Conservation (phyloP, 768 basidiomycete genomes). For the Lepiota brunneoincarnata region DNA sequence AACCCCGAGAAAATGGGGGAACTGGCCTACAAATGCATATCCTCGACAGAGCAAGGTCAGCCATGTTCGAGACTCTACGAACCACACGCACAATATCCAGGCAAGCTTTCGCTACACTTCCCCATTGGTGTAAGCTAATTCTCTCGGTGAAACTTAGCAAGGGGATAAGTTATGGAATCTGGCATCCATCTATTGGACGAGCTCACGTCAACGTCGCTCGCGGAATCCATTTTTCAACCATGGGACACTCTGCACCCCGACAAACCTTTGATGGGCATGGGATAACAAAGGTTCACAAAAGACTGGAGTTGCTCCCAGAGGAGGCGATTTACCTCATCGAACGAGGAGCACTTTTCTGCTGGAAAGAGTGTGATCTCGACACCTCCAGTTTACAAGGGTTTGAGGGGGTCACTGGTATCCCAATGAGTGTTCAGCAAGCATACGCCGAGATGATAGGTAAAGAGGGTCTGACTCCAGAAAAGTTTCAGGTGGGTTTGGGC, state of each 20-base stretch:
- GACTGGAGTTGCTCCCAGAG: slow-evolving; percentile 88
- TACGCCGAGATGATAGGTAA: slow-evolving; percentile 82
- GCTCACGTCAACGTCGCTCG: slow-evolving; percentile 69
- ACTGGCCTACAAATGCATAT: slow-evolving; percentile 80
- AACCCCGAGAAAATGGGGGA: slow-evolving; percentile 66
- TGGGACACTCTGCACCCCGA: slow-evolving; percentile 78
- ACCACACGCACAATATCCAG: slow-evolving; percentile 73
- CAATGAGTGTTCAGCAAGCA: slow-evolving; percentile 92
- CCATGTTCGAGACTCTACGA: slow-evolving; percentile 83
- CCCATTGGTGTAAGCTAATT: neutral
- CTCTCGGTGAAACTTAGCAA: slow-evolving; percentile 51
- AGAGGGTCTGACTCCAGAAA: slow-evolving; percentile 76
- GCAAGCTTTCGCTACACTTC: slow-evolving; percentile 36
- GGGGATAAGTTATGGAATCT: slow-evolving; percentile 75
- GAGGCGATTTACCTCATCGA: slow-evolving; percentile 94
- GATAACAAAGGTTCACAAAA: slow-evolving; percentile 50
- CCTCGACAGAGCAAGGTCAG: slow-evolving; percentile 73
- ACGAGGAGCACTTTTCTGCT: slow-evolving; percentile 84
- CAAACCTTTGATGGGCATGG: slow-evolving; percentile 28
- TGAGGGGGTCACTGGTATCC: slow-evolving; percentile 51
- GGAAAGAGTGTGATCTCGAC: slow-evolving; percentile 47
- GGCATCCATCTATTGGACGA: slow-evolving; percentile 65
- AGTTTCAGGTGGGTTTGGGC: slow-evolving; percentile 68
- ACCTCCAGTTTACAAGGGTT: slow-evolving; percentile 28
- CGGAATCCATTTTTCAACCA: slow-evolving; percentile 78